phyloP scores from a whole-genome alignment of 345 rosid genomes.

The Sapria himalayana region DNA sequence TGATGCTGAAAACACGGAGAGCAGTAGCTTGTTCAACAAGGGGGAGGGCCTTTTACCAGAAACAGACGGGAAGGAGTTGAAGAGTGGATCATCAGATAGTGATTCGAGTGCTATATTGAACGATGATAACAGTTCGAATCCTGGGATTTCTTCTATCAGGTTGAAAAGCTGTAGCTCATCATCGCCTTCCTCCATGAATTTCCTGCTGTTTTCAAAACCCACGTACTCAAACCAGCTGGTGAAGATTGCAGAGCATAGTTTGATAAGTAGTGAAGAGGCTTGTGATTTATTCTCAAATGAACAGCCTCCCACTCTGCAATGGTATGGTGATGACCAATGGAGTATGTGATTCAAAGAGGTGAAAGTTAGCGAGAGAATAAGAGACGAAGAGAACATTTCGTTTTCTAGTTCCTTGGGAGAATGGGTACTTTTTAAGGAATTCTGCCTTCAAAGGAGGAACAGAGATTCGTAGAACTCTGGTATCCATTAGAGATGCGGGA shows the following conservation, averaged over 20 bases:
- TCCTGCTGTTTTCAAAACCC: conserved; percentile 12
- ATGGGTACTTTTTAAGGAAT: no score
- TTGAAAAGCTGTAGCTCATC: conserved; percentile 17
- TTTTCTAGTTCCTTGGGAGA: no score
- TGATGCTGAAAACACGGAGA: conserved; percentile 30
- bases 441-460: no score
- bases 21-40: conserved; percentile 41
- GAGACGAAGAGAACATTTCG: no score
- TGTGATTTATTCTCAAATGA: conserved; percentile 72
- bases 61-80: conserved; percentile 19
- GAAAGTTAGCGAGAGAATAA: no score
- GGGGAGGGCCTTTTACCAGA: conserved; percentile 32
- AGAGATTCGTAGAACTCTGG: no score
- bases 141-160: conserved; percentile 21
- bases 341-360: no score
- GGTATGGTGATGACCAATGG: conserved; percentile 59
- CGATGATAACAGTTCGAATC: conserved; percentile 54
- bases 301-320: conserved; percentile 62
- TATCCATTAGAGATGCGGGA: no score
- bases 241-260: conserved; percentile 70
- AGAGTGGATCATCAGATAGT: conserved; percentile 76
- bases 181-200: conserved; percentile 10
- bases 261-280: conserved; percentile 58
- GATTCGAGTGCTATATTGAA: conserved; percentile 73
- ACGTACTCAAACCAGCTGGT: conserved; percentile 27